Evolutionary conservation across 2,329 filamentous ascomycete genomes (phyloP).

Genomic region (Trichophyton rubrum): DNA sequence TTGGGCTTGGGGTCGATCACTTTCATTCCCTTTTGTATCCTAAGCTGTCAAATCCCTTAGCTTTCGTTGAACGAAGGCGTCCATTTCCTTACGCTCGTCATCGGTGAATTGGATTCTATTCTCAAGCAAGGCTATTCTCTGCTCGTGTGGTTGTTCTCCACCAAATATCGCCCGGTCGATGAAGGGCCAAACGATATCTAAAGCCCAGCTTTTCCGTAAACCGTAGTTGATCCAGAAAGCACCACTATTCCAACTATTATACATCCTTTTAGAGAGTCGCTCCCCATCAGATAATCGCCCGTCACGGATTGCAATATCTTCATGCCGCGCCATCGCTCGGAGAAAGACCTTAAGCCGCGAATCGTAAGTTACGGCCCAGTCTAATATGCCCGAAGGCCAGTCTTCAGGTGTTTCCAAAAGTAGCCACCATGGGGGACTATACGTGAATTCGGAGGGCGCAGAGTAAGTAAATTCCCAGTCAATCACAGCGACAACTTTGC

Average conservation of each 20-base stretch:
- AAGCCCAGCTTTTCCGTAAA: slow-evolving; percentile 16
- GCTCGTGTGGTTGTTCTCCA: background rate
- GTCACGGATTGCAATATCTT: slow-evolving; percentile 9
- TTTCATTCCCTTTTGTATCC: too few species aligned
- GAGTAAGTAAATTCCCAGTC: slow-evolving; percentile 34
- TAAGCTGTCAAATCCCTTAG: background rate
- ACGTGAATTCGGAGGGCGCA: slow-evolving; percentile 30
- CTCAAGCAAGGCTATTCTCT: slow-evolving; percentile 6
- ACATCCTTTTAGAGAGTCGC: slow-evolving; percentile 15
- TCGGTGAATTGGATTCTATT: background rate
- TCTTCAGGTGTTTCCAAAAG: slow-evolving; percentile 20
- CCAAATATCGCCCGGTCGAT: slow-evolving; percentile 5
- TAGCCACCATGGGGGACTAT: slow-evolving; percentile 33
- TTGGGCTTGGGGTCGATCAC: too few species aligned
- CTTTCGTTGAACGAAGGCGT: slow-evolving; percentile 6
- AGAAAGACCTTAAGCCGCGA: slow-evolving; percentile 13
- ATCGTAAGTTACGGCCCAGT: slow-evolving; percentile 11
- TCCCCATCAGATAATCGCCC: slow-evolving; percentile 10
- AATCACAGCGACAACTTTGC: slow-evolving; percentile 27
- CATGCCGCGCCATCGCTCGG: slow-evolving; percentile 9
- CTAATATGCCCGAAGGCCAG: slow-evolving; percentile 12
- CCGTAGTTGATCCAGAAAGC: slow-evolving; percentile 16
- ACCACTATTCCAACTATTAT: slow-evolving; percentile 15
- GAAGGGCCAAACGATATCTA: slow-evolving; percentile 12
- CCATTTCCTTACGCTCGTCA: background rate